Evolutionary conservation across 2,329 filamentous ascomycete genomes (phyloP), one percentile per base, ranked within the genome.

Genomic region (Colletotrichum chrysophilum): DNA sequence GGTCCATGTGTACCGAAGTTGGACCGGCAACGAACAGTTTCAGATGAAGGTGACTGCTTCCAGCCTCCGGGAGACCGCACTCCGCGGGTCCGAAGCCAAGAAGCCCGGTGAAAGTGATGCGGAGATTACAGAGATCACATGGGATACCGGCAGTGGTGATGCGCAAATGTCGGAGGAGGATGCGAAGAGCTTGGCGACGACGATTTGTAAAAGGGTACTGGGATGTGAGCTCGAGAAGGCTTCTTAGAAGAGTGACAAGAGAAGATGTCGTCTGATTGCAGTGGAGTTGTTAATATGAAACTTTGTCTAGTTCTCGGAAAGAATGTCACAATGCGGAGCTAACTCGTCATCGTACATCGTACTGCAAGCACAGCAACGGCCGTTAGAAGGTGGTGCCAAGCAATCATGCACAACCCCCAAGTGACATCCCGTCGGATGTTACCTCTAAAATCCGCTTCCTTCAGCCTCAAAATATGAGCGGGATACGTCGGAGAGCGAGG

Each of bases 1-100:
- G 18, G 69, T 69, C 24, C n/a, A 72, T 14, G 21, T 73, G 18
- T 58, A 73, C n/a, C 55, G 67, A 9, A 75, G 72, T 32, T 66
- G 72, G 72, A 71, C 67, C 18, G 66, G 67, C 13, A 12, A 66
- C 16, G 67, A 75, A 8, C 32, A 61, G 24, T 67, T 71, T 38
- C 61, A 65, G 26, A 52, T 75, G 26, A 74, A 34, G 30, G 60
- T 64, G 21, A 38, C 7, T 4, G 43, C 30, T 36, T 26, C 34
- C 26, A 18, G 38, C 8, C 26, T 26, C n/a, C 24, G 24, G 2
- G 21, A 5, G 10, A 16, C n/a, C n/a, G 48, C 14, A 32, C 7
- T 24, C 26, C 30, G 21, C 16, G 65, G 14, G 2, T 18, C 30
- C 26, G 28, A 28, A 34, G 21, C 6, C 26, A 55, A 14, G 28